Base-by-base conservation (phyloP, 148 eudicot species). In the Cornus suecica region DNA sequence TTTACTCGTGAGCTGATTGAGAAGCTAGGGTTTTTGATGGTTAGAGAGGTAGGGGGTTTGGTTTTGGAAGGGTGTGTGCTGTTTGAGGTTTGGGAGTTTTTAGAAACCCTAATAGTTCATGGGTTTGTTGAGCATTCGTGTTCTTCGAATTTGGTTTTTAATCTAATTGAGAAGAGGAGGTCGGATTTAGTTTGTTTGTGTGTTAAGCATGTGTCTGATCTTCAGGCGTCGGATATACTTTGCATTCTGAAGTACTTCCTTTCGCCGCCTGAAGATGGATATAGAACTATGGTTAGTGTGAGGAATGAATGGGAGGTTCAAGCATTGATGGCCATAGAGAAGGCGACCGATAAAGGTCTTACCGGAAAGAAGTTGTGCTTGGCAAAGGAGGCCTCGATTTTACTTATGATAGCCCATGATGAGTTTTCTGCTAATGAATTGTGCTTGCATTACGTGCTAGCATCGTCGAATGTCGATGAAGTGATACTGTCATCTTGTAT, bases 261-360 rank as follows among this genome's bases (percentile, higher is more conserved):
- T 34, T 72, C 71, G 6, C 84, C 88, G 0, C 76, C 89, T 0
- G 77, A 81, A 56, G 88, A 86, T 18, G 89, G 78, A 29, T 73
- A 66, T 22, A n/a, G 52, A 68, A 83, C 73, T 71, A 86, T 94
- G 94, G 73, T 32, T 4, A 72, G 69, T 67, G 82, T 92, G 74
- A 88, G 91, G 88, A 70, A 80, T 74, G 92, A 85, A 48, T 95
- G 99, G 99, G 92, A 95, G 78, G 82, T 73, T 18, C 89, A 95
- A 60, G 91, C 90, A 0, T 74, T 78, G 54, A 60, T 63, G 20
- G 92, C 94, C 2, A 75, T 90, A 27, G 80, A 86, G 23, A 86
- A 77, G 79, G 79, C 82, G 2, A 79, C 28, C 11, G 88, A 79
- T 62, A 77, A 70, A 34, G 79, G 76, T n/a, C 54, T 80, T 22